Evolutionary conservation across 352 stramenopile species (phyloP).

Genomic region (Aphanomyces cochlioides): DNA sequence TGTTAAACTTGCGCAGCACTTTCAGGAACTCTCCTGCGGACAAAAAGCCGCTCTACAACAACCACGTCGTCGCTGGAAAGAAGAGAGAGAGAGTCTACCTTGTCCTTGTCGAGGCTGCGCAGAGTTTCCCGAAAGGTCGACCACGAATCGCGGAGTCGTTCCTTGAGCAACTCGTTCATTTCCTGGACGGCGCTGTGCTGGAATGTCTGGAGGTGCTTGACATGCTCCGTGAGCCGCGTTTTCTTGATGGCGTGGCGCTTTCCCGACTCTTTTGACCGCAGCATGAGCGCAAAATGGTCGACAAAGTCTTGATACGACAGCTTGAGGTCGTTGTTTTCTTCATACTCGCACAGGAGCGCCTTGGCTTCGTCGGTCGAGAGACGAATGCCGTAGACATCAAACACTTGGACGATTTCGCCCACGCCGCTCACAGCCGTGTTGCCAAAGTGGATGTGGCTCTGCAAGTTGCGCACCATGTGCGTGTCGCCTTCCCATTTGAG

Average conservation of each 20-base stretch:
- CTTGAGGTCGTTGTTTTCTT: conserved; percentile 68
- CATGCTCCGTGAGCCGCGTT: conserved; percentile 46
- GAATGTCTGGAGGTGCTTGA: conserved; percentile 46
- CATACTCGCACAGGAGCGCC: conserved; percentile 61
- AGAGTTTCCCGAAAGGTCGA: conserved; percentile 50
- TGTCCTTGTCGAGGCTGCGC: conserved; percentile 39
- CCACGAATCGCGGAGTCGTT: conserved; percentile 54
- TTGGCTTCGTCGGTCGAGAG: conserved; percentile 55
- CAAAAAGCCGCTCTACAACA: conserved; percentile 36
- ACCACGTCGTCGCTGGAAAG: background rate
- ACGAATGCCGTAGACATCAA: conserved; percentile 46
- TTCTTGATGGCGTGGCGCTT: conserved; percentile 56
- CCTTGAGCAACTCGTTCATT: conserved; percentile 43
- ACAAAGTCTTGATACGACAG: conserved; percentile 61
- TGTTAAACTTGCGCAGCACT: conserved; percentile 39
- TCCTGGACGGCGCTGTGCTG: conserved; percentile 48
- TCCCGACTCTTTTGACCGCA: conserved; percentile 42
- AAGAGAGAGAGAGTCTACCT: conserved; percentile 9
- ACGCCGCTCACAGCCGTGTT: conserved; percentile 47
- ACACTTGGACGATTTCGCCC: conserved; percentile 46
- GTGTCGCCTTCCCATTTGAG: conserved; percentile 60
- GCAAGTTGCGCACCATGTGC: conserved; percentile 51
- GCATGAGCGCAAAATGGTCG: conserved; percentile 49
- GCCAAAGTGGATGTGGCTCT: conserved; percentile 59
- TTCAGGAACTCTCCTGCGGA: conserved; percentile 41